A percentile compares a stretch with the other conserved stretches of the same genome.
These are phyloP conservation scores for Paratinospora sagittata DNA, from an alignment of 164 flowering plant genomes.

Conservation along the genomic window DNA sequence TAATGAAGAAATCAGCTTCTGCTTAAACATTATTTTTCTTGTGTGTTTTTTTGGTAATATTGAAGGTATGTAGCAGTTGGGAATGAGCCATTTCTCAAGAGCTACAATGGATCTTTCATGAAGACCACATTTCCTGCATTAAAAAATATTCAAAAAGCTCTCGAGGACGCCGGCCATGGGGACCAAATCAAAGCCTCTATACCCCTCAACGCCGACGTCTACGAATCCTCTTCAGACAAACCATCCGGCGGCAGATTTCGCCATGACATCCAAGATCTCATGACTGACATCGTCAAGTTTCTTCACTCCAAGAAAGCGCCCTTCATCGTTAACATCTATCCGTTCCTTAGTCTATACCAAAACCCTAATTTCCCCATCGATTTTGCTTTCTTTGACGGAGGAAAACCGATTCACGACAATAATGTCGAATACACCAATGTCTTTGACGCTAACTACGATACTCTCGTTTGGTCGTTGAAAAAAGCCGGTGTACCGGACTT, in stretches of 20 bases:
- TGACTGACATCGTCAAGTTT: conserved; percentile 56
- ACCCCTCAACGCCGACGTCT: conserved; percentile 91
- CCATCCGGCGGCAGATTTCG: conserved; percentile 82
- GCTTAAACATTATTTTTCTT: no score
- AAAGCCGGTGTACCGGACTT: conserved; percentile 49
- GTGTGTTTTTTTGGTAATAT: neutral
- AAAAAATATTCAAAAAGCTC: conserved; percentile 76
- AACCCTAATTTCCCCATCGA: conserved; percentile 63
- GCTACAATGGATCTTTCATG: conserved; percentile 57
- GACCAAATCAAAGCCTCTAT: conserved; percentile 66
- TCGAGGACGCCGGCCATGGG: conserved; percentile 62
- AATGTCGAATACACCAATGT: conserved; percentile 59
- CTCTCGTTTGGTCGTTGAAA: conserved; percentile 61
- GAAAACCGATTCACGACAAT: conserved; percentile 37
- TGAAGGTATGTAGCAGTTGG: conserved; percentile 87
- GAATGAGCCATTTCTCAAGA: conserved; percentile 71
- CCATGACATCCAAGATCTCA: conserved; percentile 44
- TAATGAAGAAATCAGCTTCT: no score
- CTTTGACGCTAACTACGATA: conserved; percentile 90
- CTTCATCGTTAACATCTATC: conserved; percentile 83
- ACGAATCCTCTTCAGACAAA: conserved; percentile 37
- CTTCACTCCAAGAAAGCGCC: conserved; percentile 50
- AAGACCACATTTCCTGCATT: conserved; percentile 63
- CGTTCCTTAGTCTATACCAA: conserved; percentile 72
- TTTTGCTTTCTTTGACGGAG: conserved; percentile 86